Conservation (phyloP, 2,329 filamentous ascomycete genomes). For the Botrytis paeoniae region DNA sequence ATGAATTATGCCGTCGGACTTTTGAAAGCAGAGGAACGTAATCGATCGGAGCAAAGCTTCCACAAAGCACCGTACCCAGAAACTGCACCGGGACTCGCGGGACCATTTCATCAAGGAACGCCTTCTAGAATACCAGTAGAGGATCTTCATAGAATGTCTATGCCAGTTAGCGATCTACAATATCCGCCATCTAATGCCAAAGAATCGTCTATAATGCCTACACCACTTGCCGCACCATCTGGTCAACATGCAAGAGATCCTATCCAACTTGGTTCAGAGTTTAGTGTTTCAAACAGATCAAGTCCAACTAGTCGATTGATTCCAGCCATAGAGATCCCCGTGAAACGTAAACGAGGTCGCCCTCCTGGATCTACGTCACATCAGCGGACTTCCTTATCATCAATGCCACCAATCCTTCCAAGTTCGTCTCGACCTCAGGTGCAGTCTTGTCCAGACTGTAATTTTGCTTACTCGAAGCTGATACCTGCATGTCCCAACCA, state of each 20-base stretch:
- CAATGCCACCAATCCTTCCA: background rate
- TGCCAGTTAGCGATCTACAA: background rate
- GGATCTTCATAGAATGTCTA: background rate
- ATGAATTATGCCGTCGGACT: background rate
- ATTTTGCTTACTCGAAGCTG: background rate
- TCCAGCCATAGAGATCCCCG: slow-evolving; percentile 4
- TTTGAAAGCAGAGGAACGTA: background rate
- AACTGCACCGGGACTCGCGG: background rate
- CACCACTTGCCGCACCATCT: background rate
- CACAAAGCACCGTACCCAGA: background rate
- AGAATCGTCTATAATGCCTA: background rate
- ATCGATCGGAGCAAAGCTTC: background rate
- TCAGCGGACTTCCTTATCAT: background rate
- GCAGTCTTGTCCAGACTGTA: background rate
- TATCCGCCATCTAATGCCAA: background rate
- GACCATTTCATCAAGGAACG: background rate
- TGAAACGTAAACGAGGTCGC: slow-evolving; percentile 7
- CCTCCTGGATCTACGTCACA: background rate
- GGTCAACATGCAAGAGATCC: background rate
- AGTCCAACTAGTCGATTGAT: background rate
- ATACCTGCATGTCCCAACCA: background rate
- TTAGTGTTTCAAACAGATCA: background rate
- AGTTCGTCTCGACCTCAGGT: background rate
- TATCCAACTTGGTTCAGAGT: background rate
- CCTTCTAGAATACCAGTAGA: background rate